Conservation (phyloP, 2,329 filamentous ascomycete genomes). For the Orbilia ellipsospora region DNA sequence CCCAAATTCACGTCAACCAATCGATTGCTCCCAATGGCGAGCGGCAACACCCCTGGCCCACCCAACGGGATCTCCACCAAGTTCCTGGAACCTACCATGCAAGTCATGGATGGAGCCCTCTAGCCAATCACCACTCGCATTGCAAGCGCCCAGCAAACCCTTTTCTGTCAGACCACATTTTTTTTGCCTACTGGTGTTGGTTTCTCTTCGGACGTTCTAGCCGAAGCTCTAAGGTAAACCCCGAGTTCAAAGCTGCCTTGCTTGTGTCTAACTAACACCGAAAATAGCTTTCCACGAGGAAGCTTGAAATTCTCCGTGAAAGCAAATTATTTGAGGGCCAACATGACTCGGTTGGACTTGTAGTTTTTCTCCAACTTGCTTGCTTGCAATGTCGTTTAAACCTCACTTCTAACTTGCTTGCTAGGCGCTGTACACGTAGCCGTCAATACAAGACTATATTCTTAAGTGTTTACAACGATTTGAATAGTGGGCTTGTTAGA, state of each 20-base stretch:
- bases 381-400: too few relatives aligned
- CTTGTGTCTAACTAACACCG: background rate
- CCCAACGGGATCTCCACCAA: constrained; percentile 47
- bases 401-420: too few relatives aligned
- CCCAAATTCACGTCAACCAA: constrained; percentile 20
- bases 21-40: constrained; percentile 33
- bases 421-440: too few relatives aligned
- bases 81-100: constrained; percentile 43
- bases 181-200: background rate
- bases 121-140: constrained; percentile 23
- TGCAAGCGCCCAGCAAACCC: constrained; percentile 47
- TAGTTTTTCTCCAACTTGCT: background rate
- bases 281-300: constrained; percentile 10
- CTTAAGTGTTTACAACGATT: too few relatives aligned
- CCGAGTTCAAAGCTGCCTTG: background rate
- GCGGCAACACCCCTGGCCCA: constrained; percentile 33
- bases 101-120: constrained; percentile 18
- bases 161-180: background rate
- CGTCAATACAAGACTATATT: too few relatives aligned
- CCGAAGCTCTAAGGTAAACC: background rate
- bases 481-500: too few relatives aligned
- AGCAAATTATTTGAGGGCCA: background rate
- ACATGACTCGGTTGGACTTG: background rate
- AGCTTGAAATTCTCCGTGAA: constrained; percentile 4
- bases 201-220: constrained; percentile 6